Conservation (phyloP, 2,329 filamentous ascomycete genomes). For the Juglanconis oblonga region DNA sequence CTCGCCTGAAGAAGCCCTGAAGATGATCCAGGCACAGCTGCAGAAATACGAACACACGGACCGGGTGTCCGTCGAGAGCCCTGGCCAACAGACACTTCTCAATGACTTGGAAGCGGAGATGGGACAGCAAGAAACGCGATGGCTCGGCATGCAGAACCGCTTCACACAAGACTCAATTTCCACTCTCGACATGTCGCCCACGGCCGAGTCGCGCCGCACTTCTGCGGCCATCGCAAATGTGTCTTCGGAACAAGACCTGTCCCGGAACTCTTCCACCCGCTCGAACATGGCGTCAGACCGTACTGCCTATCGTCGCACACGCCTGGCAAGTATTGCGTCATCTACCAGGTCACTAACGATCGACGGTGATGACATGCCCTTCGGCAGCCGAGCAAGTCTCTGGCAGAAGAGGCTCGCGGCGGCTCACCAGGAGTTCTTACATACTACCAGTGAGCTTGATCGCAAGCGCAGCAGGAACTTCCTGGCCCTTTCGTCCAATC, state of each 20-base stretch:
- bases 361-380: slow-evolving; percentile 27
- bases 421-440: slow-evolving; percentile 43
- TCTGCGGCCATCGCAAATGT: neutral
- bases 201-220: slow-evolving; percentile 30
- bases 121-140: slow-evolving; percentile 56
- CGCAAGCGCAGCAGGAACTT: slow-evolving; percentile 38
- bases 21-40: slow-evolving; percentile 51
- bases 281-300: slow-evolving; percentile 34
- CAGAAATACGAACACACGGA: slow-evolving; percentile 43
- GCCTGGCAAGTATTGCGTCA: slow-evolving; percentile 29
- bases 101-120: slow-evolving; percentile 62
- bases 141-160: slow-evolving; percentile 55
- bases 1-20: slow-evolving; percentile 47
- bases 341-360: slow-evolving; percentile 20
- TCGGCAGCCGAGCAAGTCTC: slow-evolving; percentile 31
- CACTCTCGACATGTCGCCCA: slow-evolving; percentile 36
- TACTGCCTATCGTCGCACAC: slow-evolving; percentile 35
- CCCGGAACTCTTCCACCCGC: slow-evolving; percentile 8
- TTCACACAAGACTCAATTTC: slow-evolving; percentile 50
- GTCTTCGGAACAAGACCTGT: slow-evolving; percentile 7
- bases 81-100: slow-evolving; percentile 46
- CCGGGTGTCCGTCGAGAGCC: slow-evolving; percentile 33
- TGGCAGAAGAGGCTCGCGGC: slow-evolving; percentile 45
- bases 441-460: slow-evolving; percentile 36
- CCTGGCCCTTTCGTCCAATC: slow-evolving; percentile 34